Evolutionary conservation across 1,139 yeast genomes (phyloP).

Genomic region (Debaryomyces coudertii): DNA sequence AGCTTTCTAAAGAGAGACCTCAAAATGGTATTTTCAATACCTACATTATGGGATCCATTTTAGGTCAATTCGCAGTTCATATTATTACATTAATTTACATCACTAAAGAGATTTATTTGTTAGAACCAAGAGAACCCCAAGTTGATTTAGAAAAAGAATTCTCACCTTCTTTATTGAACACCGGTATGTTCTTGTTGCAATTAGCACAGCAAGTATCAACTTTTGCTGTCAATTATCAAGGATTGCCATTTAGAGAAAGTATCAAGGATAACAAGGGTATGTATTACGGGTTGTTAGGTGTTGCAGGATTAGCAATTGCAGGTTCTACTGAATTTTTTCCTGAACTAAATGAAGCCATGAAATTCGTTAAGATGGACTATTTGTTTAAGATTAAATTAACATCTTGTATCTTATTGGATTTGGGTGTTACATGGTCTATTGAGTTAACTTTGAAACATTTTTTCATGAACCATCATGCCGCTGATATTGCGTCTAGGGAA

Average conservation of each 20-base stretch:
- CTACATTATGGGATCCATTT: constrained; percentile 95
- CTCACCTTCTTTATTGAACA: constrained; percentile 86
- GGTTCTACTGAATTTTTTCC: constrained; percentile 96
- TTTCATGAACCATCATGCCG: constrained; percentile 90
- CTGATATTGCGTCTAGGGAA: constrained; percentile 77
- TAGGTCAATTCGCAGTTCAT: constrained; percentile 96
- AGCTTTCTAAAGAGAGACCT: constrained; percentile 91
- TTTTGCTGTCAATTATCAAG: constrained; percentile 96
- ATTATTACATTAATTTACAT: constrained; percentile 80
- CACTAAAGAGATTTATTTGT: constrained; percentile 75
- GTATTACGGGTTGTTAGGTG: constrained; percentile 95
- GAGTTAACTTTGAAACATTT: constrained; percentile 78
- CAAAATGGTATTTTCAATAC: constrained; percentile 95
- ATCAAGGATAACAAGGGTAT: constrained; percentile 91
- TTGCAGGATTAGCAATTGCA: constrained; percentile 82
- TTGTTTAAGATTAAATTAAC: constrained; percentile 82
- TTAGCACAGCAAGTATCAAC: constrained; percentile 97
- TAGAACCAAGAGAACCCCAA: constrained; percentile 90
- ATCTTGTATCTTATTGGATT: constrained; percentile 70
- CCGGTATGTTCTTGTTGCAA: constrained; percentile 93
- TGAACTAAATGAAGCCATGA: constrained; percentile 88
- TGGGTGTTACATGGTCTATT: constrained; percentile 75
- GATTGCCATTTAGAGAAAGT: constrained; percentile 94
- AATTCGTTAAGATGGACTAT: constrained; percentile 82
- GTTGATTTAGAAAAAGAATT: constrained; percentile 89